Evolutionary conservation across 73 alveolate genomes (phyloP).

Genomic region (Paramecium tetraurelia): DNA sequence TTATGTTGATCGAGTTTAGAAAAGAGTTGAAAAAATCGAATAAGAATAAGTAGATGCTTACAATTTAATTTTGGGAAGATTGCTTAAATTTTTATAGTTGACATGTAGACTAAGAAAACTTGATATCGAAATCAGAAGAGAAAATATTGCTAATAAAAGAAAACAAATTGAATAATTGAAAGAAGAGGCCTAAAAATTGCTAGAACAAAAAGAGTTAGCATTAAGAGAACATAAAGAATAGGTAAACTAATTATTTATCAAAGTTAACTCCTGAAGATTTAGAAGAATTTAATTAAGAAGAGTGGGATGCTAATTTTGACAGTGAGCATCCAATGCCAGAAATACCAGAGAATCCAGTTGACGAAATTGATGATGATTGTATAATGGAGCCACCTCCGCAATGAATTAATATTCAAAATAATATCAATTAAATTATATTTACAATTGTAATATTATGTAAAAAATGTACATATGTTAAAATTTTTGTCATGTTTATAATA

Average conservation of each 20-base stretch:
- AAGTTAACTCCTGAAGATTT: slow-evolving; percentile 33
- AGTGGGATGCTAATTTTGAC: slow-evolving; percentile 40
- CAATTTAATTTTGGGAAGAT: slow-evolving; percentile 47
- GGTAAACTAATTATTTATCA: slow-evolving; percentile 6
- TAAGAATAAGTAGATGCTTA: slow-evolving; percentile 37
- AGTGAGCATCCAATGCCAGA: slow-evolving; percentile 25
- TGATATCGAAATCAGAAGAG: slow-evolving; percentile 59
- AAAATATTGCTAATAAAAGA: slow-evolving; percentile 19
- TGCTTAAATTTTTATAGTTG: slow-evolving; percentile 9
- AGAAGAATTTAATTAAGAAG: slow-evolving; percentile 39
- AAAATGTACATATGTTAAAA: neutral
- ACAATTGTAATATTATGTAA: neutral
- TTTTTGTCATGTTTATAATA: neutral
- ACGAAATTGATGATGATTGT: slow-evolving; percentile 40
- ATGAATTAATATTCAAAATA: neutral
- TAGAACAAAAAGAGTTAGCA: neutral
- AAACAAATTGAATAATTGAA: slow-evolving; percentile 1
- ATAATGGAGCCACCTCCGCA: neutral
- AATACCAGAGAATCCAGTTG: slow-evolving; percentile 18
- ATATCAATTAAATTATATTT: neutral
- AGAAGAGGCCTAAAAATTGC: neutral
- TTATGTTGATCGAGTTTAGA: slow-evolving; percentile 43
- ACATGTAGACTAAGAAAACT: slow-evolving; percentile 50
- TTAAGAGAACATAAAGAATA: slow-evolving; percentile 53
- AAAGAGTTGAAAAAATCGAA: slow-evolving; percentile 51